Percentiles rank a stretch among this genome's conserved stretches.
Conservation (phyloP, 2,329 filamentous ascomycete species). For the Talaromyces islandicus region DNA sequence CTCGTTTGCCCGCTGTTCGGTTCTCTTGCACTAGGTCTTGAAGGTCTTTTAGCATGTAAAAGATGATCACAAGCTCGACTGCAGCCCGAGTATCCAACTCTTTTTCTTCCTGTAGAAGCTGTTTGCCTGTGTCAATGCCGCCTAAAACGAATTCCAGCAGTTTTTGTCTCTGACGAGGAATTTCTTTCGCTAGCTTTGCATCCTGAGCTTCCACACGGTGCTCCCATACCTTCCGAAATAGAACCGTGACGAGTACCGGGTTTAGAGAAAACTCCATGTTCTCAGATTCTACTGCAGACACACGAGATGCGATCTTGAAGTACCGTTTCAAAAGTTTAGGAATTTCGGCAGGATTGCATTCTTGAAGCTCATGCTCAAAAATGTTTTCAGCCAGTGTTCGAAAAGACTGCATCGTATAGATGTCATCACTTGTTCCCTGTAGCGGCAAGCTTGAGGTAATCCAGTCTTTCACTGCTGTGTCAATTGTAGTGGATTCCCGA, state of each 20-base stretch:
- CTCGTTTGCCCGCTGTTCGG: conserved; percentile 27
- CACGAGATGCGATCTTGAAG: conserved; percentile 29
- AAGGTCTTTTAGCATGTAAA: conserved; percentile 35
- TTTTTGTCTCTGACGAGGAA: conserved; percentile 26
- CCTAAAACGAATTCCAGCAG: conserved; percentile 28
- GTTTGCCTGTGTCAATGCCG: conserved; percentile 30
- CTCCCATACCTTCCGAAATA: conserved; percentile 28
- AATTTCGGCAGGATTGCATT: not conserved
- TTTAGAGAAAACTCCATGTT: conserved; percentile 24
- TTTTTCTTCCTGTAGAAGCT: conserved; percentile 28
- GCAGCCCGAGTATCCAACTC: conserved; percentile 19
- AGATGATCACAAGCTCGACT: conserved; percentile 29
- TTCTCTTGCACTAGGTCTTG: conserved; percentile 27
- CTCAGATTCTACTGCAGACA: conserved; percentile 25
- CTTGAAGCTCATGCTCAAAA: conserved; percentile 12
- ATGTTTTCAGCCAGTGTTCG: conserved; percentile 30
- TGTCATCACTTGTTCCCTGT: conserved; percentile 24
- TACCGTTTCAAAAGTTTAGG: conserved; percentile 15
- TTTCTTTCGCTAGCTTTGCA: conserved; percentile 22
- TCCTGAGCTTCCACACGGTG: conserved; percentile 25
- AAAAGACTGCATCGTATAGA: conserved; percentile 32
- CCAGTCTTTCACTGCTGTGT: conserved; percentile 31
- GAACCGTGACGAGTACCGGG: conserved; percentile 29
- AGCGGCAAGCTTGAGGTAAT: conserved; percentile 29
- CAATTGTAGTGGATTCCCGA: conserved; percentile 7